Percentiles rank a stretch among this genome's conserved stretches.
These are phyloP conservation scores for Xanthoceras sorbifolium DNA, from an alignment of 345 rosid genomes.

Conservation along the genomic window DNA sequence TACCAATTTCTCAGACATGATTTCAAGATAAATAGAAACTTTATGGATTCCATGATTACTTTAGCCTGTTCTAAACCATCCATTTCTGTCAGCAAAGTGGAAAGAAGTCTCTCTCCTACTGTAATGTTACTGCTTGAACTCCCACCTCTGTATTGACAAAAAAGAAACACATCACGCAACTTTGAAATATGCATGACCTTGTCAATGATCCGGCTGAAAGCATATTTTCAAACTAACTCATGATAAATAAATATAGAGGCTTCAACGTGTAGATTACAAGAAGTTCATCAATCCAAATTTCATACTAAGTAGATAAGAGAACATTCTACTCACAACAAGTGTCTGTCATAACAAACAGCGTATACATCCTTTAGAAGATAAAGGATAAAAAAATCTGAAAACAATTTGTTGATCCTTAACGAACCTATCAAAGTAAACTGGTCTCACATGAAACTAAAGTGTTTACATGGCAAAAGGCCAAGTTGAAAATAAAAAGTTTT, in stretches of 20 bases:
- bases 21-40: neutral
- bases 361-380: neutral
- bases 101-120: conserved; percentile 92
- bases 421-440: neutral
- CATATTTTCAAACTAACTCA: neutral
- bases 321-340: neutral
- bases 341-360: neutral
- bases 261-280: neutral
- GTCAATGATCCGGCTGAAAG: neutral
- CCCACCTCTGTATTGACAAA: conserved; percentile 54
- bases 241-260: neutral
- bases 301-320: neutral
- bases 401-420: neutral
- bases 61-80: conserved; percentile 93
- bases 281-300: neutral
- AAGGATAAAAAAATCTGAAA: neutral
- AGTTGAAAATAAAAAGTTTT: neutral
- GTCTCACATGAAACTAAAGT: neutral
- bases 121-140: conserved; percentile 60
- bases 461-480: neutral
- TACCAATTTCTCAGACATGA: neutral
- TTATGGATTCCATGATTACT: conserved; percentile 36
- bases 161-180: neutral
- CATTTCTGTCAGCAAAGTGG: conserved; percentile 93
- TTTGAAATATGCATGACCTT: neutral